A percentile compares a stretch with the other conserved stretches of the same genome.
phyloP scores from a whole-genome alignment of 2,329 filamentous ascomycete genomes.

The Gliomastix tumulicola region DNA sequence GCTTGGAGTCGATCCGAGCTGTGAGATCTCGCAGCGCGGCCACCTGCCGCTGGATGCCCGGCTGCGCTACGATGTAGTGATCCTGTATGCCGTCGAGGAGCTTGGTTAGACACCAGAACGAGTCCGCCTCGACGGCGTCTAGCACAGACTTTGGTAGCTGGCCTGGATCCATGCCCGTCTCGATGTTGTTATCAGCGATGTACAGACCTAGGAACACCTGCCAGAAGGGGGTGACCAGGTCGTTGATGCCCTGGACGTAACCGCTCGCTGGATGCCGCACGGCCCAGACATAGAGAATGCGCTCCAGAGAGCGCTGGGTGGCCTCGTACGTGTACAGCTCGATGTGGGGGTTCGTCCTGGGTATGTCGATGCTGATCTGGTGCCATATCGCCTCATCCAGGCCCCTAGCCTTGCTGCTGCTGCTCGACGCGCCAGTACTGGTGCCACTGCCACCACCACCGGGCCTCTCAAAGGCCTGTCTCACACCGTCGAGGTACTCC shows the following conservation, averaged over 20 bases:
- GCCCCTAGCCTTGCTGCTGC: constrained; percentile 49
- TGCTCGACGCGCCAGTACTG: constrained; percentile 12
- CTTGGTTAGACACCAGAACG: constrained; percentile 98
- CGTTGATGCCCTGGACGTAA: constrained; percentile 98
- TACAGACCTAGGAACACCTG: constrained; percentile 94
- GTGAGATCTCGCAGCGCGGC: constrained; percentile 83
- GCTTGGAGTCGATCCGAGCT: constrained; percentile 73
- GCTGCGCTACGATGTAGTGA: constrained; percentile 97
- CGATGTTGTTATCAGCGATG: constrained; percentile 88
- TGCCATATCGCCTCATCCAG: constrained; percentile 98
- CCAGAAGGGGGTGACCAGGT: constrained; percentile 95
- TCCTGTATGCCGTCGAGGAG: constrained; percentile 98
- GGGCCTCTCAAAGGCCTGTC: constrained; percentile 62
- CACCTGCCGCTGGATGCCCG: constrained; percentile 92
- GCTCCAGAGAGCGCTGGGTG: constrained; percentile 87
- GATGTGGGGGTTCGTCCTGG: constrained; percentile 91
- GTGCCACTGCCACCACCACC: too few relatives aligned
- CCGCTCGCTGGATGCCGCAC: constrained; percentile 95
- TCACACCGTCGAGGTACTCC: constrained; percentile 91
- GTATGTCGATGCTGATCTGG: constrained; percentile 97
- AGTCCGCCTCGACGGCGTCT: constrained; percentile 94
- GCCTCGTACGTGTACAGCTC: constrained; percentile 94
- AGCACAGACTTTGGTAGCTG: constrained; percentile 85
- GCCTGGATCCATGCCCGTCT: constrained; percentile 92
- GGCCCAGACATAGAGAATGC: constrained; percentile 95